Conservation (phyloP, 73 alveolate species). For the Urostyla sp. region DNA sequence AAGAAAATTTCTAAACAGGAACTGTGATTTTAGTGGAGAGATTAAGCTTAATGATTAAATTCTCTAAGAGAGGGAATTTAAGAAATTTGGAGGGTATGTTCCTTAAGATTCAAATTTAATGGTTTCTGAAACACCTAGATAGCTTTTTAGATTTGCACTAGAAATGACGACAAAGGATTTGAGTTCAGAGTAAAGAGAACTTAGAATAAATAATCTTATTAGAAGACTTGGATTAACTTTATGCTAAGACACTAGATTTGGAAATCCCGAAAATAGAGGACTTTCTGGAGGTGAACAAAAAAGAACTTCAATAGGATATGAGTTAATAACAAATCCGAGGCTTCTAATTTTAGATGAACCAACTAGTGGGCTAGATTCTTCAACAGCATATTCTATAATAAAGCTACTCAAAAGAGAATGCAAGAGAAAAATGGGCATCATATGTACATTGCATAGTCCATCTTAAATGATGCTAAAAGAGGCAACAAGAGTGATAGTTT, state of each 20-base stretch:
- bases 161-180: neutral
- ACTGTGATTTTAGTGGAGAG: neutral
- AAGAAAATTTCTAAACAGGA: neutral
- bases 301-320: conserved; percentile 58
- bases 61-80: neutral
- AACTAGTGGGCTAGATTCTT: conserved; percentile 55
- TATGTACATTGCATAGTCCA: conserved; percentile 78
- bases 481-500: neutral
- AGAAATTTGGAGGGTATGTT: conserved; percentile 56
- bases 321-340: conserved; percentile 53
- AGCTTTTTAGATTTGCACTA: conserved; percentile 70
- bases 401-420: neutral
- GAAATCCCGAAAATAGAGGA: conserved; percentile 2
- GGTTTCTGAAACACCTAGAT: conserved; percentile 65
- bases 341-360: conserved; percentile 61
- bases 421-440: conserved; percentile 51
- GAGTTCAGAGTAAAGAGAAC: conserved; percentile 15
- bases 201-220: conserved; percentile 54
- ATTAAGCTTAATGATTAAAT: neutral
- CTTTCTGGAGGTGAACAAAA: conserved; percentile 60
- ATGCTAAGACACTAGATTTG: conserved; percentile 43
- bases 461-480: conserved; percentile 37
- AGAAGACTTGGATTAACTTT: conserved; percentile 28
- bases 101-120: conserved; percentile 74
- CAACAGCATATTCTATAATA: conserved; percentile 11